phyloP scores from a whole-genome alignment of 2,329 filamentous ascomycete genomes.

The Aureobasidium melanogenum region DNA sequence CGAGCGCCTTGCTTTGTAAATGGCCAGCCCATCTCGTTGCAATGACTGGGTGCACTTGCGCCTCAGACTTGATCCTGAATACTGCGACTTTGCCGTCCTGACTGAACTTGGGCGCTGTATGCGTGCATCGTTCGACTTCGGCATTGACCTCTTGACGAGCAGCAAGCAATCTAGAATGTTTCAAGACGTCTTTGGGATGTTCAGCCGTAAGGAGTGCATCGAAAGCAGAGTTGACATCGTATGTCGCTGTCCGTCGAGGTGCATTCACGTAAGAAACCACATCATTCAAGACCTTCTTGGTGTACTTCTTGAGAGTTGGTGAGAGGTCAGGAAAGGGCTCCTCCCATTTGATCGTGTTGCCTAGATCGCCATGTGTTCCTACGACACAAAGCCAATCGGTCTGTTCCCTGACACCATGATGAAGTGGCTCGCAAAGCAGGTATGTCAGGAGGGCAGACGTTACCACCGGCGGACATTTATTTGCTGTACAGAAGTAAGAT shows the following conservation, averaged over 20 bases:
- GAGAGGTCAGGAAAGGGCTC: conserved; percentile 59
- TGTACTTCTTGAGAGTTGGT: conserved; percentile 49
- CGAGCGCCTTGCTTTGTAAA: conserved; percentile 48
- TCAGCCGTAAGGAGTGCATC: conserved; percentile 43
- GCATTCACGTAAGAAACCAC: conserved; percentile 58
- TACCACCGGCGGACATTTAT: conserved; percentile 55
- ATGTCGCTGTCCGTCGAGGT: conserved; percentile 52
- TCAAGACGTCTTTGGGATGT: conserved; percentile 44
- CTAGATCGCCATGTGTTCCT: conserved; percentile 59
- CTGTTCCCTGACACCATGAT: conserved; percentile 38
- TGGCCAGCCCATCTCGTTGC: conserved; percentile 58
- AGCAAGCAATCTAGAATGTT: conserved; percentile 40
- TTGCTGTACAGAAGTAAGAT: conserved; percentile 51
- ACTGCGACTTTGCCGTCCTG: conserved; percentile 54
- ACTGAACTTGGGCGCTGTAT: conserved; percentile 55
- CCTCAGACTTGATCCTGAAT: conserved; percentile 49
- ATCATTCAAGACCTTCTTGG: conserved; percentile 54
- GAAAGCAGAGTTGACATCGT: conserved; percentile 54
- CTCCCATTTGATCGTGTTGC: conserved; percentile 56
- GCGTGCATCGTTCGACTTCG: conserved; percentile 54
- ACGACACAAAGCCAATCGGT: conserved; percentile 56
- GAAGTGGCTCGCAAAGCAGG: conserved; percentile 50
- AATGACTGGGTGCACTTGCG: conserved; percentile 59
- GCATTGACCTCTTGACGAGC: conserved; percentile 51
- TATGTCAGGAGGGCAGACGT: conserved; percentile 58